Evolutionary conservation across 192 early-diverging fungal species (phyloP), one percentile per base, ranked within the genome.

Genomic region (Oehlia diaphana): DNA sequence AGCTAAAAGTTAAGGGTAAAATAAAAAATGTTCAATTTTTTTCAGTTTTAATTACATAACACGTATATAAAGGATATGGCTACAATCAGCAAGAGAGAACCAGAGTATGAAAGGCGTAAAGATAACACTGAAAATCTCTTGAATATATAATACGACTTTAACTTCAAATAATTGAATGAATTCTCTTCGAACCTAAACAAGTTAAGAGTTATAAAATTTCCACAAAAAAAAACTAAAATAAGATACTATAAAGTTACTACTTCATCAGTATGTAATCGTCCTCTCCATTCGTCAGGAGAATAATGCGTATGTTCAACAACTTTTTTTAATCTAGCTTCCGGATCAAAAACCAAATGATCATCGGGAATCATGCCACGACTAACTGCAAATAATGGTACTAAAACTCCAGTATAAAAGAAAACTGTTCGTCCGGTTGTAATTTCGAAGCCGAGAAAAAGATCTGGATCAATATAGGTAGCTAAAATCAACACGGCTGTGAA

Each of bases 371-470:
- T 92, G 21, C 92, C 92, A 12, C 96, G 89, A 44, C 88, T 89
- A 7, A 93, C 90, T 0, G 95, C 95, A 81, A 96, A 88, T 2
- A 97, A 84, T 7, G 92, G 90, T 16, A 94, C 95, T 81, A 95
- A 98, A 4, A 99, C 77, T 3, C 96, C 95, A 66, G 96, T 90
- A 85, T 98, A 99, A 79, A 99, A 99, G 74, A 99, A 90, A 2
- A 94, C 95, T 0, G 96, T 95, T 47, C 94, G 86, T 69, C 91
- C 92, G 9, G 93, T 88, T 2, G 96, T 94, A 74, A 99, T 95
- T 80, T 99, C 96, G 70, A 99, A 95, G 37, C 92, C 92, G 58
- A 96, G 86, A 47, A 95, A 88, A 16, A 96, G 84, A 71, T 98
- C 96, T 42, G 95, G 91, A 79, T 98, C 95, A 35, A 96, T 88